Percentiles rank a stretch among this genome's conserved stretches.
Evolutionary conservation across 2,329 filamentous ascomycete species (phyloP).

Genomic region (Exophiala alcalophila): DNA sequence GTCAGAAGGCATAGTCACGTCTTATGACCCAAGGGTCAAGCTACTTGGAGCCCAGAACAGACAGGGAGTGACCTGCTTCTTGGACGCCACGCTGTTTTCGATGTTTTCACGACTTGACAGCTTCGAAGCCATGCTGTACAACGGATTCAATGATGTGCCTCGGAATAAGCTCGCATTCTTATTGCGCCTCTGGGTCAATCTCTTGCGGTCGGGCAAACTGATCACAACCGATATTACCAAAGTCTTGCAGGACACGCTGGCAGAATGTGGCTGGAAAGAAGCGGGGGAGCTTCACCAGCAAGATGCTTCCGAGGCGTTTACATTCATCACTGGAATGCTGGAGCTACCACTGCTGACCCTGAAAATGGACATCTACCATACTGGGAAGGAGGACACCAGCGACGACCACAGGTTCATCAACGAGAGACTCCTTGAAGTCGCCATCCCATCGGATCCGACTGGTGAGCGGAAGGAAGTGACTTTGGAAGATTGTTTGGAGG

Average conservation of each 20-base stretch:
- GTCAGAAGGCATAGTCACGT: constrained; percentile 71
- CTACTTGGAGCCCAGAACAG: constrained; percentile 86
- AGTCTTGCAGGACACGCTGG: constrained; percentile 75
- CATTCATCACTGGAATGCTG: constrained; percentile 86
- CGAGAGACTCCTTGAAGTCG: constrained; percentile 84
- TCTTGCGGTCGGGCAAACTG: constrained; percentile 78
- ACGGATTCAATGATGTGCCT: constrained; percentile 68
- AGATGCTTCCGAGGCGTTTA: constrained; percentile 93
- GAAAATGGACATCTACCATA: constrained; percentile 93
- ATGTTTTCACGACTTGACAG: constrained; percentile 91
- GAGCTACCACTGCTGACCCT: constrained; percentile 82
- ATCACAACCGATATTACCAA: constrained; percentile 85
- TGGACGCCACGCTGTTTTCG: constrained; percentile 86
- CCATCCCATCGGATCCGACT: constrained; percentile 66
- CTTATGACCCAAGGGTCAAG: constrained; percentile 67
- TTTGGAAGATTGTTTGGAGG: constrained; percentile 86
- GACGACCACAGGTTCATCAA: constrained; percentile 95
- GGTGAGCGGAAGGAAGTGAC: constrained; percentile 65
- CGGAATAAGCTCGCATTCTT: constrained; percentile 72
- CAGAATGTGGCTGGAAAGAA: constrained; percentile 84
- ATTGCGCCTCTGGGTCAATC: constrained; percentile 87
- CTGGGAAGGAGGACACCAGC: constrained; percentile 74
- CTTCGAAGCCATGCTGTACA: constrained; percentile 89
- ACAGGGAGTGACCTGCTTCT: constrained; percentile 84
- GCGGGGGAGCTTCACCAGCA: constrained; percentile 77